Conservation (phyloP, 371 early-diverging fungal species). For the Funneliformis caledonium region DNA sequence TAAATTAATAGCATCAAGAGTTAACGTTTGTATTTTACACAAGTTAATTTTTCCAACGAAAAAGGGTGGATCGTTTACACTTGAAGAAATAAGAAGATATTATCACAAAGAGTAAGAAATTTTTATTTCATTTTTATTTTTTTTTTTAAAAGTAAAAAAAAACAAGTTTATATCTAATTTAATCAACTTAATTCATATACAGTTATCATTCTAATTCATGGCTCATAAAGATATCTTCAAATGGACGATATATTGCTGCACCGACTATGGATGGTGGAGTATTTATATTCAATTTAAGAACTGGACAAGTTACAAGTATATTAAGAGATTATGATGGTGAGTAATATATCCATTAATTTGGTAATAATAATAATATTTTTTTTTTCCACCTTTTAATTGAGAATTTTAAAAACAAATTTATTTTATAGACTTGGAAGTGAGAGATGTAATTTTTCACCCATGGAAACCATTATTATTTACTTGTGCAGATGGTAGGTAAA, state of each 20-base stretch:
- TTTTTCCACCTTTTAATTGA: background rate
- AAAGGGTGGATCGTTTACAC: constrained; percentile 65
- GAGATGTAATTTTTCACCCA: constrained; percentile 92
- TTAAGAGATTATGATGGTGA: constrained; percentile 81
- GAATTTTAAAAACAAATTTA: background rate
- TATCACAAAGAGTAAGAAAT: constrained; percentile 73
- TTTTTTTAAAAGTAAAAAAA: background rate
- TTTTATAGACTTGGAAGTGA: constrained; percentile 75
- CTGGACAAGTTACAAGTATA: constrained; percentile 74
- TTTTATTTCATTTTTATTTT: background rate
- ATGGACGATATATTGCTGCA: constrained; percentile 84
- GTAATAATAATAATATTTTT: constrained; percentile 5
- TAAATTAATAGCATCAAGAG: constrained; percentile 64
- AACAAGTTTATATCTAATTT: background rate
- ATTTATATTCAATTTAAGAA: constrained; percentile 76
- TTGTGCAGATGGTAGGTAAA: constrained; percentile 76
- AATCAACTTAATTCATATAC: background rate
- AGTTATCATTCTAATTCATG: constrained; percentile 91
- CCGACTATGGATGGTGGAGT: constrained; percentile 89
- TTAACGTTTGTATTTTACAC: constrained; percentile 83
- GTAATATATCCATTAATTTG: background rate
- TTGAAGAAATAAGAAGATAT: constrained; percentile 73
- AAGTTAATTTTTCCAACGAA: constrained; percentile 77
- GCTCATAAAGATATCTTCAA: constrained; percentile 84
- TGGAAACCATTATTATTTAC: constrained; percentile 77